phyloP scores from a whole-genome alignment of 352 stramenopile species.

The Phytopythium sindhum region DNA sequence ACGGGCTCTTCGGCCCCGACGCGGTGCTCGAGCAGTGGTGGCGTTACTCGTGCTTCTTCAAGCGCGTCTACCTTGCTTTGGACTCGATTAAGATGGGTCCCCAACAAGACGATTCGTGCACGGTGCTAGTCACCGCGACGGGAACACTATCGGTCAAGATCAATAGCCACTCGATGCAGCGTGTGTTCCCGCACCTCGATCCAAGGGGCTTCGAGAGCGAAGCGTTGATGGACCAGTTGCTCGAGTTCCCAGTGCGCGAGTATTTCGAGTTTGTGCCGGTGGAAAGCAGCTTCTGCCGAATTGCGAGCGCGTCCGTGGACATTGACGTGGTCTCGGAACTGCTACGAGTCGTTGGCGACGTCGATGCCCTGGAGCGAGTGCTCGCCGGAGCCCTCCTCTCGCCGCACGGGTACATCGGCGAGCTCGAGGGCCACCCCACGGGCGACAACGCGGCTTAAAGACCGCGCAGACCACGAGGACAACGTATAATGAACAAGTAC shows the following conservation, averaged over 20 bases:
- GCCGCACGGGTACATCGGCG: constrained; percentile 1
- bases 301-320: constrained; percentile 23
- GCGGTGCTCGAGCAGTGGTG: constrained; percentile 34
- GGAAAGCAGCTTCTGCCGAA: constrained; percentile 2
- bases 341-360: constrained; percentile 18
- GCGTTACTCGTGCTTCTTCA: constrained; percentile 28
- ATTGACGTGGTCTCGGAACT: constrained; percentile 26
- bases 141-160: constrained; percentile 25
- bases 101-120: background rate
- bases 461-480: background rate
- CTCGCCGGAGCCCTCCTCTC: background rate
- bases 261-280: constrained; percentile 19
- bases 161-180: constrained; percentile 27
- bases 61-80: constrained; percentile 34
- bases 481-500: too few relatives aligned
- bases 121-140: constrained; percentile 12
- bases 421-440: background rate
- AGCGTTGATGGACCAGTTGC: constrained; percentile 22
- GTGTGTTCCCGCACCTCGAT: constrained; percentile 33
- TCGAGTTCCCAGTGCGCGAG: constrained; percentile 26
- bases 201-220: constrained; percentile 29
- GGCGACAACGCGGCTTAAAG: background rate
- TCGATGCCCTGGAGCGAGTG: constrained; percentile 15
- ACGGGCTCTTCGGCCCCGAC: constrained; percentile 19
- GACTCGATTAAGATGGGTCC: background rate